phyloP scores from a whole-genome alignment of 257 asterid genomes.

The Verbena officinalis region DNA sequence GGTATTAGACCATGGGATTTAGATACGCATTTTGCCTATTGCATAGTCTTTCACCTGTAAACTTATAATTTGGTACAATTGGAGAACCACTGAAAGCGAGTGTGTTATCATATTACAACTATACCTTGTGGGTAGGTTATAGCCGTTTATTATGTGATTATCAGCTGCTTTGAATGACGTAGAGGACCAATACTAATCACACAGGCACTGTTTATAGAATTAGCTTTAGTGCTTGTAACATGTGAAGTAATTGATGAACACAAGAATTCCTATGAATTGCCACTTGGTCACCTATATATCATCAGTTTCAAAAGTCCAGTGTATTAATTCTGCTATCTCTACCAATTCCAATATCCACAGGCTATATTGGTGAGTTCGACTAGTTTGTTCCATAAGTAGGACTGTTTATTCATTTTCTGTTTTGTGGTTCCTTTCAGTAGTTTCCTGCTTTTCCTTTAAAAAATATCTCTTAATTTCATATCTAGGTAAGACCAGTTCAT shows the following conservation, averaged over 20 bases:
- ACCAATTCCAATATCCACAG: neutral
- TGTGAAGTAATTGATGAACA: neutral
- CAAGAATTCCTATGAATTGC: neutral
- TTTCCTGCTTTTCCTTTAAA: neutral
- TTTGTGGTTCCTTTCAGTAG: neutral
- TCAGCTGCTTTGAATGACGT: neutral
- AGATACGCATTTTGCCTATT: neutral
- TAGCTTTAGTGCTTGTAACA: neutral
- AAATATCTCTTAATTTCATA: neutral
- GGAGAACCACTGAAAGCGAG: neutral
- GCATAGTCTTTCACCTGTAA: neutral
- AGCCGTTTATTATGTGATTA: neutral
- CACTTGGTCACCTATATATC: neutral
- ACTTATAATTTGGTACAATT: neutral
- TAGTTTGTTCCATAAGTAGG: neutral
- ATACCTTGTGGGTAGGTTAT: neutral
- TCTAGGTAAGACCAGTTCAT: constrained; percentile 64
- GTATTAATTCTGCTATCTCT: too few relatives aligned
- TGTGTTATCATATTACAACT: neutral
- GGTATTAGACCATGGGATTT: neutral
- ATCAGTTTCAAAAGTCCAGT: neutral
- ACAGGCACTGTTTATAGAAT: neutral
- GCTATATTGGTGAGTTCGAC: neutral
- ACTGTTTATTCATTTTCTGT: neutral
- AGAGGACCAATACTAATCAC: neutral